Base-by-base conservation (phyloP, 495 filamentous ascomycete genomes). In the Aspergillus olivimuriae region DNA sequence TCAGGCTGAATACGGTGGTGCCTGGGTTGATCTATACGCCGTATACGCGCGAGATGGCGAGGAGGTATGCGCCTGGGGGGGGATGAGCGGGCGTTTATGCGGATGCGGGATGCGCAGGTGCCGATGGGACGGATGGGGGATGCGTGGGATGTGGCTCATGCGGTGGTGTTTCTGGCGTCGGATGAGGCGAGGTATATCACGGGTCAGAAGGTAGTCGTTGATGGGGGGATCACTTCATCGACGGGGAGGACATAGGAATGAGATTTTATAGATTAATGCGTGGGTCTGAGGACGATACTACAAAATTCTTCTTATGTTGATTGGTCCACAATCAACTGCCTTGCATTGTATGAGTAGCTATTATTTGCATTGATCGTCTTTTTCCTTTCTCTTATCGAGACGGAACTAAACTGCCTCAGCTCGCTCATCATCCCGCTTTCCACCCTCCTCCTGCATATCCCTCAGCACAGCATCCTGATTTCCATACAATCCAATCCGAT, bases 1-100 rank as follows among this genome's bases (percentile, higher is more conserved):
- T 78, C 2, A 43, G 76, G 17, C 40, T 81, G 48, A 80, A 78
- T 49, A 75, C 67, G 0, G 65, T 81, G 8, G 71, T 76, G 7
- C 74, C 75, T 0, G 77, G 77, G 4, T 49, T 75, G 41, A 74
- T 71, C 24, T 59, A 68, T 39, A 76, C 72, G 5, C 72, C 72
- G 1, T 61, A 71, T 18, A 68, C 70, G 11, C 57, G 53, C n/a
- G 56, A 56, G 10, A 32, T 75, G 31, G 66, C 65, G 3, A 55
- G 68, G 43, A 61, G 72, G 42, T 74, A 70, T 57, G 58, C 60
- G 1, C 49, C 55, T 2, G 66, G 53, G 0, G 63, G n/a, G 52
- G 0, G 59, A 67, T 44, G 60, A 62, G 34, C 61, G 61, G 20
- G 58, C 39, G 3, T 69, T 60, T 41, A 58, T 58, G 50, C 54